Percentiles rank a stretch among this genome's conserved stretches.
Conservation (phyloP, 768 basidiomycete species). For the Mycena galericulata region DNA sequence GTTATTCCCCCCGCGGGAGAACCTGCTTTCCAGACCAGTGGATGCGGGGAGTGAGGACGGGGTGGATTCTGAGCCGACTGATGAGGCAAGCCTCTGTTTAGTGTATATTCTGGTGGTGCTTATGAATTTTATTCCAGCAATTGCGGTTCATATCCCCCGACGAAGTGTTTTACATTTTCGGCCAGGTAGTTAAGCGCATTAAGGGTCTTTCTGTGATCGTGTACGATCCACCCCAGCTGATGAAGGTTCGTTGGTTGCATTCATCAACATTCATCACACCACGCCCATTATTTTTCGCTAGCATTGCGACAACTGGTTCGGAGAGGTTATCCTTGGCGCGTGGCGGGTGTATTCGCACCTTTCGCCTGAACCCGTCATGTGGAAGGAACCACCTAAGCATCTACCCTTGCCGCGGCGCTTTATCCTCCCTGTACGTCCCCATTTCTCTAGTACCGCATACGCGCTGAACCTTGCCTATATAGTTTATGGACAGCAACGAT, state of each 20-base stretch:
- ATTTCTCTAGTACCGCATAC: not conserved
- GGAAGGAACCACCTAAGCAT: not conserved
- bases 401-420: conserved; percentile 46
- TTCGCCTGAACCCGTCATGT: not conserved
- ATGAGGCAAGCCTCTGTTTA: conserved; percentile 40
- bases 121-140: conserved; percentile 41
- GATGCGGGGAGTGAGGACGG: conserved; percentile 5
- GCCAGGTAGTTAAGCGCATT: conserved; percentile 37
- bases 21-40: conserved; percentile 52
- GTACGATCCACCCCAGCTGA: conserved; percentile 45
- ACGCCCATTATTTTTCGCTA: conserved; percentile 29
- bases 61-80: conserved; percentile 44
- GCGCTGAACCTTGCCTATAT: not conserved
- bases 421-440: conserved; percentile 48
- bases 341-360: conserved; percentile 53
- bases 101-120: not conserved
- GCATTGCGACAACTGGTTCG: conserved; percentile 64
- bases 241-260: conserved; percentile 33
- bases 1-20: conserved; percentile 57
- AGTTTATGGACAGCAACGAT: conserved; percentile 53
- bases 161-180: conserved; percentile 37
- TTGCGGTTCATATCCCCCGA: conserved; percentile 41
- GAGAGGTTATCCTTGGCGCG: conserved; percentile 57
- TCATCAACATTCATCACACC: not conserved
- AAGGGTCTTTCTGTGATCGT: conserved; percentile 43